Evolutionary conservation across 768 basidiomycete genomes (phyloP), one percentile per base, ranked within the genome.

Genomic region (Gloeostereum incarnatum): DNA sequence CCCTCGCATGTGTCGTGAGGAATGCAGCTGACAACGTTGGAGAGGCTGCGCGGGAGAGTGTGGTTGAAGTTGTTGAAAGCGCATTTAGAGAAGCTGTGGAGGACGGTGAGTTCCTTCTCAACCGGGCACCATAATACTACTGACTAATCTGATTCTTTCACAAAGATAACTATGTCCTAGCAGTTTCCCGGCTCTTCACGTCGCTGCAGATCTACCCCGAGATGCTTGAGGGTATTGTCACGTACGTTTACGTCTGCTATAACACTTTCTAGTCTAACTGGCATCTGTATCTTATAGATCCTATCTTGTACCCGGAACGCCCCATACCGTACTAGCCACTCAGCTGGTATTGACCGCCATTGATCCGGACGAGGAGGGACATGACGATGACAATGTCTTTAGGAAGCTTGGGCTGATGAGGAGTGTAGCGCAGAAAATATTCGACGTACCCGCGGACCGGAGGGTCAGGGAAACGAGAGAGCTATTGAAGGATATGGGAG

Each of bases 401-500:
- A 71, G 81, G 59, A 68, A 71, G 37, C 63, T 88, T 2, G 68
- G 69, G 3, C 47, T 83, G 4, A 58, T 83, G 22, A 69, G 69
- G 5, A 70, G 60, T 29, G 74, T 92, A 3, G 75, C 82, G 0
- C 74, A 81, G 54, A 91, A 91, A 54, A 68, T 84, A 3, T 62
- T 77, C 36, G 80, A 83, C n/a, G n/a, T n/a, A n/a, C n/a, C n/a
- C n/a, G 45, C 75, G 80, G 48, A 69, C 73, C 1, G 75, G 68
- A 2, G 78, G 69, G 83, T 88, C 5, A 65, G 90, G 31, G 89
- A 93, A 51, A 81, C 91, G 2, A 69, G 80, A 44, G 91, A 94
- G 36, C 40, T 81, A 17, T 51, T 93, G 20, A 72, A 63, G 45
- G 58, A 58, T 34, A 43, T 71, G 36, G 60, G 61, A 19, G 68